Evolutionary conservation across 257 asterid species (phyloP).

Genomic region (Nicotiana paniculata): DNA sequence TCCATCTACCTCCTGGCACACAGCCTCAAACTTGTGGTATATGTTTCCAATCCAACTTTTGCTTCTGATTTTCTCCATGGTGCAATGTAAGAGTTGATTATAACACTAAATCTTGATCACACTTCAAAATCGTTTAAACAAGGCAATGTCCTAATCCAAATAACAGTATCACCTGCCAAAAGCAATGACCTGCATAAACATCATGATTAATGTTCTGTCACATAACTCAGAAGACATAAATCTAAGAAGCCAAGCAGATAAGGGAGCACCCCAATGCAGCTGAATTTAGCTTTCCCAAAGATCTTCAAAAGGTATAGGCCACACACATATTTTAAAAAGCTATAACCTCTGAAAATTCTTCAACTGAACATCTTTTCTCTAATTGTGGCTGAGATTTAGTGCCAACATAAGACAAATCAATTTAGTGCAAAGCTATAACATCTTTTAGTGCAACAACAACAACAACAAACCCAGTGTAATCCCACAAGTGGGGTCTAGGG

Average conservation of each 20-base stretch:
- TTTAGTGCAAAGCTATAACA: too few species aligned
- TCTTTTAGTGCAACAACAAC: background rate
- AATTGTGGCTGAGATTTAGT: background rate
- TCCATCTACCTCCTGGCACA: constrained; percentile 64
- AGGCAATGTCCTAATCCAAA: background rate
- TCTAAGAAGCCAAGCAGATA: background rate
- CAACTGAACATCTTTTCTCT: background rate
- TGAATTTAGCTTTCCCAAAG: background rate
- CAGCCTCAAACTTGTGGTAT: constrained; percentile 53
- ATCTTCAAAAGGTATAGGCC: background rate
- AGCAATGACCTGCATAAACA: constrained; percentile 2
- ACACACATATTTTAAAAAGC: background rate
- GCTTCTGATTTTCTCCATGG: constrained; percentile 17
- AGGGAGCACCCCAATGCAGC: background rate
- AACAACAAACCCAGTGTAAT: too few species aligned
- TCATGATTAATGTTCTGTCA: background rate
- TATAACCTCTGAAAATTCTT: background rate
- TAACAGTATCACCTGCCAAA: background rate
- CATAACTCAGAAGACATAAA: background rate
- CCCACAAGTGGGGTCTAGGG: too few species aligned
- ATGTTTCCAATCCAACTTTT: constrained; percentile 61
- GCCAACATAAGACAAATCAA: background rate
- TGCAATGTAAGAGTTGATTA: background rate
- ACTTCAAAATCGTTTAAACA: background rate
- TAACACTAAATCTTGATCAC: background rate